Conservation (phyloP, 441 rosid genomes). For the Arabidopsis hybrid region DNA sequence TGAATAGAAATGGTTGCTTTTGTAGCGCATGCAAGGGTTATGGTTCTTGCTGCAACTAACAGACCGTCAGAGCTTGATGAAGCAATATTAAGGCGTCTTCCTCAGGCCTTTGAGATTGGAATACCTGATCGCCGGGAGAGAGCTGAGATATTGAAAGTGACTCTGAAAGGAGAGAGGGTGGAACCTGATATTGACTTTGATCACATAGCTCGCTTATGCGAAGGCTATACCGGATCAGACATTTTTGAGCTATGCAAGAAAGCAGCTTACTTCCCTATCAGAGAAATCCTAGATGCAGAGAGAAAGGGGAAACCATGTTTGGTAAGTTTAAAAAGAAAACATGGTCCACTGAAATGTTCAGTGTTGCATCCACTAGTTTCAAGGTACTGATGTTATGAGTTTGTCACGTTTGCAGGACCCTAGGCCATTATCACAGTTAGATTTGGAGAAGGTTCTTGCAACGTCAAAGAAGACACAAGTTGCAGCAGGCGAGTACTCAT, state of each 20-base stretch:
- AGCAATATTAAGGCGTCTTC: conserved; percentile 91
- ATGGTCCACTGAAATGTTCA: background rate
- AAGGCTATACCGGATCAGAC: conserved; percentile 92
- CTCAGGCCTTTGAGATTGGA: conserved; percentile 98
- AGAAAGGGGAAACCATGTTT: conserved; percentile 63
- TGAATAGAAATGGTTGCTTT: conserved; percentile 19
- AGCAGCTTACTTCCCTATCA: conserved; percentile 90
- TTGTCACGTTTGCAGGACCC: conserved; percentile 52
- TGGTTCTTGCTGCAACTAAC: conserved; percentile 99
- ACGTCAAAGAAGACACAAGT: conserved; percentile 74
- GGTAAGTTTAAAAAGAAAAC: conserved; percentile 53
- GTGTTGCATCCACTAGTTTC: conserved; percentile 8
- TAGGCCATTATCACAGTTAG: conserved; percentile 72
- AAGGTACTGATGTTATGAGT: conserved; percentile 23
- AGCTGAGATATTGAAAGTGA: conserved; percentile 80
- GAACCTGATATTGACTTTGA: conserved; percentile 72
- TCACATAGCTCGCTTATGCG: conserved; percentile 68
- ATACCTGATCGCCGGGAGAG: conserved; percentile 78
- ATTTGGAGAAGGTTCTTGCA: conserved; percentile 70
- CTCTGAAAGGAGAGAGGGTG: conserved; percentile 78
- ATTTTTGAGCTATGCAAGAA: conserved; percentile 95
- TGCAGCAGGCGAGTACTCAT: conserved; percentile 77
- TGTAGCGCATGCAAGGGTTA: conserved; percentile 86
- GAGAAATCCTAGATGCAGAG: conserved; percentile 86
- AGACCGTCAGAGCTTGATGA: conserved; percentile 98